A percentile compares a stretch with the other conserved stretches of the same genome.
These are phyloP conservation scores for Naganishia albida DNA, from an alignment of 1,284 basidiomycete species.

Conservation along the genomic window DNA sequence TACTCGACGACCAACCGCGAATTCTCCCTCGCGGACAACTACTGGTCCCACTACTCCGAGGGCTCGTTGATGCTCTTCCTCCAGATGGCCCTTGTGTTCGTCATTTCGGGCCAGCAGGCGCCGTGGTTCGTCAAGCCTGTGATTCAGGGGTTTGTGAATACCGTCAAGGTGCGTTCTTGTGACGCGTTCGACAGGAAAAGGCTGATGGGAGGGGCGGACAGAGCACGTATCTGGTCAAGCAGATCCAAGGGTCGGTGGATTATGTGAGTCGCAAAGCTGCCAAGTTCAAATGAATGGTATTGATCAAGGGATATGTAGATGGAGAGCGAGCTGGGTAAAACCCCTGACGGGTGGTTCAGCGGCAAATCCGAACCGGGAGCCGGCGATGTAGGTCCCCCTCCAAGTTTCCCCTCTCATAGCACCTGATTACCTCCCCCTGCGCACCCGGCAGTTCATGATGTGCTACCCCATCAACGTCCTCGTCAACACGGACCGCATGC, in stretches of 20 bases:
- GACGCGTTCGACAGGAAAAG: neutral
- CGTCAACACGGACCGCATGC: slow-evolving; percentile 22
- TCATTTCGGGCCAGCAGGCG: slow-evolving; percentile 20
- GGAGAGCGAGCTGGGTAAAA: slow-evolving; percentile 31
- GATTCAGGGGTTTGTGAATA: slow-evolving; percentile 29
- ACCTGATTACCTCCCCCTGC: neutral
- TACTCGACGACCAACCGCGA: slow-evolving; percentile 17
- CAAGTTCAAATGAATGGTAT: neutral
- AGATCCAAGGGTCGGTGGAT: slow-evolving; percentile 25
- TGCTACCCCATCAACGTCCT: slow-evolving; percentile 31
- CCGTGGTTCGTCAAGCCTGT: slow-evolving; percentile 32
- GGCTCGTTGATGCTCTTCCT: slow-evolving; percentile 33
- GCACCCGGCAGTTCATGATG: slow-evolving; percentile 31
- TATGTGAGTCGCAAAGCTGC: slow-evolving; percentile 26
- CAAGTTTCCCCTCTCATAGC: no score
- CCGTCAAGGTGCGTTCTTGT: slow-evolving; percentile 30
- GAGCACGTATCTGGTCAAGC: slow-evolving; percentile 23
- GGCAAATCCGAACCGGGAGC: slow-evolving; percentile 27
- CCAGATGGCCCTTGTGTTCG: slow-evolving; percentile 29
- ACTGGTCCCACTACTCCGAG: slow-evolving; percentile 33
- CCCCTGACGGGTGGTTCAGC: slow-evolving; percentile 33
- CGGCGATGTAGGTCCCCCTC: slow-evolving; percentile 30
- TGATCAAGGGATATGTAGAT: slow-evolving; percentile 10
- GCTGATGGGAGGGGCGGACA: neutral
- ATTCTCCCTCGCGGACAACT: slow-evolving; percentile 24